Conservation (phyloP, 306 rosid species). For the Cucumis hystrix region DNA sequence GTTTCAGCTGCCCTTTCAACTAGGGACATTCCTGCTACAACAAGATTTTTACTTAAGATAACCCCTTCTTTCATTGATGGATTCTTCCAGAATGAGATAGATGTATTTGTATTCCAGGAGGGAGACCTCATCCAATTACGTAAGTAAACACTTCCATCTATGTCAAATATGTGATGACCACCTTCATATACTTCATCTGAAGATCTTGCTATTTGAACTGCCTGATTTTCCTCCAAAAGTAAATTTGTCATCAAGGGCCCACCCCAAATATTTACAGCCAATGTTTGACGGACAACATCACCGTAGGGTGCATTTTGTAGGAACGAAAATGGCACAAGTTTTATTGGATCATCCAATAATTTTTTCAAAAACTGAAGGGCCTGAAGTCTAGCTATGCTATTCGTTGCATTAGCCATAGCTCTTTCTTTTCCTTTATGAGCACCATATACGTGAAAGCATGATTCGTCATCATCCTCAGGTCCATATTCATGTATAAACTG, state of each 20-base stretch:
- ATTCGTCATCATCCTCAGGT: conserved; percentile 60
- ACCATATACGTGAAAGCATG: conserved; percentile 50
- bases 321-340: conserved; percentile 77
- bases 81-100: conserved; percentile 71
- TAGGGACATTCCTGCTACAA: conserved; percentile 60
- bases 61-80: conserved; percentile 51
- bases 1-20: conserved; percentile 63
- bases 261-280: conserved; percentile 86
- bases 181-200: conserved; percentile 36
- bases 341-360: conserved; percentile 75
- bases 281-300: conserved; percentile 62
- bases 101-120: conserved; percentile 61
- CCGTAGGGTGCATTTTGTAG: conserved; percentile 60
- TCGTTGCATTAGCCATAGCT: conserved; percentile 53
- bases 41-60: conserved; percentile 67
- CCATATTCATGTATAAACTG: conserved; percentile 59
- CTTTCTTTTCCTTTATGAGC: conserved; percentile 68
- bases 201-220: conserved; percentile 19
- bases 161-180: conserved; percentile 52
- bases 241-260: conserved; percentile 55
- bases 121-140: conserved; percentile 81
- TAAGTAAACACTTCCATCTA: conserved; percentile 88
- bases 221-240: conserved; percentile 23
- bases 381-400: conserved; percentile 72
- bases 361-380: conserved; percentile 70